Conservation (phyloP, 176 grass and related monocot species). For the Carex kokanica region DNA sequence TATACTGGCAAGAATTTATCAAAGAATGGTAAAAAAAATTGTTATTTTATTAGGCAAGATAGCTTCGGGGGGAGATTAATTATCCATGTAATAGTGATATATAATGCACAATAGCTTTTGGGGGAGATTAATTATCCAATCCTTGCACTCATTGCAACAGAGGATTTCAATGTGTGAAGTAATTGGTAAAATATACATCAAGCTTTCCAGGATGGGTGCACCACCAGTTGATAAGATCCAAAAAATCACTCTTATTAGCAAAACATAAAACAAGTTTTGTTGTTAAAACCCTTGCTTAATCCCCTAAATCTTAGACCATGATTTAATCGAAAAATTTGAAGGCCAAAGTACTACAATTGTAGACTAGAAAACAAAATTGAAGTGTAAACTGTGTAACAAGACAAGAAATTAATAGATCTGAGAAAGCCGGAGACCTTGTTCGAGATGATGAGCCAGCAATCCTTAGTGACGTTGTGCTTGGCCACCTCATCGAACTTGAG, state of each 20-base stretch:
- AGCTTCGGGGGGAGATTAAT: not conserved
- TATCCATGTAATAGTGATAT: not conserved
- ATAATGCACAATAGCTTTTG: no score
- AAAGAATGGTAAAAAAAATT: not conserved
- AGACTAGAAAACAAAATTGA: not conserved
- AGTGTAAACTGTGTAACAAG: not conserved
- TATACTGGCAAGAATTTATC: not conserved
- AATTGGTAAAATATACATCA: not conserved
- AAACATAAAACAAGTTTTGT: not conserved
- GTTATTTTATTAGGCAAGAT: no score
- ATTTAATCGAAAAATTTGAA: not conserved
- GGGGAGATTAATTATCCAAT: not conserved
- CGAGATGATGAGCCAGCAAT: conserved; percentile 81
- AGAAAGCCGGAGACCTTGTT: conserved; percentile 46
- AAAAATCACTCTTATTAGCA: not conserved
- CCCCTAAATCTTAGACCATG: not conserved
- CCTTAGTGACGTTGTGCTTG: conserved; percentile 48
- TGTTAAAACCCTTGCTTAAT: not conserved
- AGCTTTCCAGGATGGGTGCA: not conserved
- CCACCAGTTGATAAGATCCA: not conserved
- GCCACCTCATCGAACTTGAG: conserved; percentile 61
- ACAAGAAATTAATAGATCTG: not conserved
- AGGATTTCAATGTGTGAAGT: not conserved
- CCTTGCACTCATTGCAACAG: not conserved
- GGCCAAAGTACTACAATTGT: not conserved